phyloP scores from a whole-genome alignment of 179 eudicot species.

The Sideroxylon spinosum region DNA sequence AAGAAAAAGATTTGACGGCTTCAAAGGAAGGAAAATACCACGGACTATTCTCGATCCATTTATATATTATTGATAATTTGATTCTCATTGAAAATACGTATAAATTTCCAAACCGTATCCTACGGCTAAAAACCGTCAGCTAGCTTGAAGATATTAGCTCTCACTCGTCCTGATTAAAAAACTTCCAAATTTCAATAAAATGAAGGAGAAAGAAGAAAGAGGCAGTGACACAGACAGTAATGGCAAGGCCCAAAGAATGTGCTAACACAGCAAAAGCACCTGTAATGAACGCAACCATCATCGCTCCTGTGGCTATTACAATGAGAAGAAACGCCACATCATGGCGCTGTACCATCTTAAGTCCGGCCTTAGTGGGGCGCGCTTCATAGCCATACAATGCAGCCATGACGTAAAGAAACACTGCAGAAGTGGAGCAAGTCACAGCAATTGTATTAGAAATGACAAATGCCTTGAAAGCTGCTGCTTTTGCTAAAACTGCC shows the following conservation, averaged over 20 bases:
- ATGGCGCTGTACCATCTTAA: background rate
- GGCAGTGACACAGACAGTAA: background rate
- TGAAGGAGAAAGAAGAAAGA: background rate
- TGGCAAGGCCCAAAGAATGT: background rate
- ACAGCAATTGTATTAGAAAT: constrained; percentile 6
- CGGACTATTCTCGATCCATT: too few relatives aligned
- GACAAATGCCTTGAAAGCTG: constrained; percentile 13
- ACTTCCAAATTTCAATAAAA: background rate
- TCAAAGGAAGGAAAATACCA: too few relatives aligned
- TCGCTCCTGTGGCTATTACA: background rate
- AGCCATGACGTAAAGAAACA: background rate
- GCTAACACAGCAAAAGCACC: background rate
- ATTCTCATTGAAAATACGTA: too few relatives aligned
- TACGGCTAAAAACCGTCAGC: too few relatives aligned
- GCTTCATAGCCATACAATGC: background rate
- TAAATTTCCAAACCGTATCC: too few relatives aligned
- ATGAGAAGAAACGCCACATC: background rate
- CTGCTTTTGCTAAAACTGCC: background rate
- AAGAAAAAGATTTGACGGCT: too few relatives aligned
- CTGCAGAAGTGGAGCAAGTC: background rate
- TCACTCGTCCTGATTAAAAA: too few relatives aligned
- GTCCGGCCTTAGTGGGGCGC: too few relatives aligned
- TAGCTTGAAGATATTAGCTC: too few relatives aligned
- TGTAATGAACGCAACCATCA: constrained; percentile 11
- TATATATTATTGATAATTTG: too few relatives aligned